Evolutionary conservation across 2,329 filamentous ascomycete genomes (phyloP).

Genomic region (Ceratocystis colombiana): DNA sequence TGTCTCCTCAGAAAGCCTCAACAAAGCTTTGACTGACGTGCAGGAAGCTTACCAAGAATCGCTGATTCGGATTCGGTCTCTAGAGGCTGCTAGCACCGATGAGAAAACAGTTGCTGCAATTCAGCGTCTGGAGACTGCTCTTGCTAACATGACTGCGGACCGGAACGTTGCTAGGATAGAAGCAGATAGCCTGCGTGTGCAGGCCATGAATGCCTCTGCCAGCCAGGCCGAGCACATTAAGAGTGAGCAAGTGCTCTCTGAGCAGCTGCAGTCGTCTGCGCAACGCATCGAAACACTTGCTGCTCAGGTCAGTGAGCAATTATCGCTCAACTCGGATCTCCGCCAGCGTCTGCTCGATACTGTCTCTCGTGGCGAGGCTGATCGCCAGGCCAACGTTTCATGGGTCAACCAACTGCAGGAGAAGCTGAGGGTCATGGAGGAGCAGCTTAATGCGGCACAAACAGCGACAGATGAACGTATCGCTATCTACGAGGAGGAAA

Average conservation of each 20-base stretch:
- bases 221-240: slow-evolving; percentile 48
- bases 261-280: slow-evolving; percentile 63
- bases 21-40: slow-evolving; percentile 63
- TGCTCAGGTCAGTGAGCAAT: slow-evolving; percentile 65
- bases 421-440: slow-evolving; percentile 71
- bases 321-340: slow-evolving; percentile 65
- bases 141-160: slow-evolving; percentile 59
- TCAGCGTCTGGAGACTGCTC: slow-evolving; percentile 55
- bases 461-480: slow-evolving; percentile 78
- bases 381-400: slow-evolving; percentile 67
- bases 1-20: slow-evolving; percentile 60
- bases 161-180: slow-evolving; percentile 62
- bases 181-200: slow-evolving; percentile 49
- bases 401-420: slow-evolving; percentile 78
- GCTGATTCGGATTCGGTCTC: slow-evolving; percentile 53
- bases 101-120: slow-evolving; percentile 54
- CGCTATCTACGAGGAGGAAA: slow-evolving; percentile 74
- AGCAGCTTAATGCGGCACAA: slow-evolving; percentile 72
- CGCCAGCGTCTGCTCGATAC: slow-evolving; percentile 68
- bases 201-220: slow-evolving; percentile 48
- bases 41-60: slow-evolving; percentile 60
- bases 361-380: slow-evolving; percentile 70
- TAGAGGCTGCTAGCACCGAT: slow-evolving; percentile 47
- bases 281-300: slow-evolving; percentile 71
- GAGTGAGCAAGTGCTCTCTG: slow-evolving; percentile 54